Evolutionary conservation across 2,329 filamentous ascomycete species (phyloP).

Genomic region (Rhinocladiella similis): DNA sequence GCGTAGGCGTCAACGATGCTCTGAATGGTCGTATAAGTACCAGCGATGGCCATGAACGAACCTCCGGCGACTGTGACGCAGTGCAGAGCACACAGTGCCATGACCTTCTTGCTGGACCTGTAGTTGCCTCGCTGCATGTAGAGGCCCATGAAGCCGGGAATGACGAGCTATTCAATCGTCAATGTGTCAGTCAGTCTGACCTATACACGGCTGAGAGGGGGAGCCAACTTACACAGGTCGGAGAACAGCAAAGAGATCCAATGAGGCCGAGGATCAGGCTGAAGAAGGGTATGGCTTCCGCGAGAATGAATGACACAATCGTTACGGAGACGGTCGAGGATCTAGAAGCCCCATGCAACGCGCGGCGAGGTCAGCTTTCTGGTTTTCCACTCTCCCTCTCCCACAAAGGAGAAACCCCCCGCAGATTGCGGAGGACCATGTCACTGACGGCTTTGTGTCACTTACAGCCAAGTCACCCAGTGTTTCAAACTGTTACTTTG

Average conservation of each 20-base stretch:
- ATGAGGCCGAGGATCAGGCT: constrained; percentile 53
- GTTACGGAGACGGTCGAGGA: constrained; percentile 40
- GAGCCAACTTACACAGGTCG: constrained; percentile 49
- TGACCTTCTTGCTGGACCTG: background rate
- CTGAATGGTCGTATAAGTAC: constrained; percentile 17
- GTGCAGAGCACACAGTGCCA: constrained; percentile 4
- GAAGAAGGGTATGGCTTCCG: constrained; percentile 56
- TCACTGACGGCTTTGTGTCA: too few relatives aligned
- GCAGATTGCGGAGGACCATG: too few relatives aligned
- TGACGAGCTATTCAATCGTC: too few relatives aligned
- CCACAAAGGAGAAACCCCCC: too few relatives aligned
- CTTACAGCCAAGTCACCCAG: constrained; percentile 52
- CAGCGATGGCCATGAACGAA: constrained; percentile 13
- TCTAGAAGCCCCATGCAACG: background rate
- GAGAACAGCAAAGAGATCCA: constrained; percentile 53
- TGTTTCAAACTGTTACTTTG: constrained; percentile 53
- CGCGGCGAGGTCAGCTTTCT: too few relatives aligned
- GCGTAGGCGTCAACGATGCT: constrained; percentile 14
- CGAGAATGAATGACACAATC: constrained; percentile 51
- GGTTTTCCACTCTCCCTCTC: too few relatives aligned
- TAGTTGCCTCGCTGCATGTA: constrained; percentile 16
- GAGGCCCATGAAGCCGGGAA: constrained; percentile 16
- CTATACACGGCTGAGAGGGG: constrained; percentile 35
- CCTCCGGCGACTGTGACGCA: constrained; percentile 1
- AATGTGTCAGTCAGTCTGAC: too few relatives aligned